These are phyloP conservation scores for Aspergillus mulundensis DNA, from an alignment of 495 filamentous ascomycete species.

Conservation along the genomic window DNA sequence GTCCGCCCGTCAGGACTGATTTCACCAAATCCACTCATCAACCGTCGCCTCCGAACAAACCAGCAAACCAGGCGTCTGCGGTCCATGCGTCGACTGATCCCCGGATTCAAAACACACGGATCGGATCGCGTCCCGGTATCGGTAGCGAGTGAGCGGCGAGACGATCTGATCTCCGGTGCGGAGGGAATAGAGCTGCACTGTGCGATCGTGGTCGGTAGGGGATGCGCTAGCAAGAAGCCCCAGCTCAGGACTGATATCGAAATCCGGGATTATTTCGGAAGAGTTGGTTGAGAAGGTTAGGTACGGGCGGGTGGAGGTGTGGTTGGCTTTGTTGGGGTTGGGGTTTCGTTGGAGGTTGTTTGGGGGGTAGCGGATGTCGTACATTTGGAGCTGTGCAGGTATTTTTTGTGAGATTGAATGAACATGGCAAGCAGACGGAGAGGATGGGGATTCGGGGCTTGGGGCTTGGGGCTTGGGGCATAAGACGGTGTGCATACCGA, in stretches of 20 bases:
- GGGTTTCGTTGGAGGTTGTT: slow-evolving; percentile 29
- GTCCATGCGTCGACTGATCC: slow-evolving; percentile 21
- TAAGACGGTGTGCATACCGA: slow-evolving; percentile 23
- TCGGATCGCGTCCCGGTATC: slow-evolving; percentile 26
- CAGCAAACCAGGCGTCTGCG: slow-evolving; percentile 35
- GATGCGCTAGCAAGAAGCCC: slow-evolving; percentile 34
- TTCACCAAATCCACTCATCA: slow-evolving; percentile 40
- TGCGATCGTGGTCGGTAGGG: slow-evolving; percentile 29
- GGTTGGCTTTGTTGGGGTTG: slow-evolving; percentile 21
- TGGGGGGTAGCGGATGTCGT: slow-evolving; percentile 40
- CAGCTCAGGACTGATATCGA: slow-evolving; percentile 38
- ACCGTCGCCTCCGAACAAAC: slow-evolving; percentile 31
- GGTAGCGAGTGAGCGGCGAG: slow-evolving; percentile 28
- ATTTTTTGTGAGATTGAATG: background rate
- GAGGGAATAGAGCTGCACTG: slow-evolving; percentile 39
- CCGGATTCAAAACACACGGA: slow-evolving; percentile 36
- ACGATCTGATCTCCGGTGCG: slow-evolving; percentile 31
- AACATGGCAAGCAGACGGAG: background rate
- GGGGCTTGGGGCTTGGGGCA: background rate
- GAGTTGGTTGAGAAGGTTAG: slow-evolving; percentile 32
- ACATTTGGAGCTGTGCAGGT: slow-evolving; percentile 38
- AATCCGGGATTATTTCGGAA: slow-evolving; percentile 24
- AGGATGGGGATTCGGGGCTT: no score
- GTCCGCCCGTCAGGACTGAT: background rate
- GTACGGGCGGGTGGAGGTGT: slow-evolving; percentile 35